phyloP scores from a whole-genome alignment of 2,329 filamentous ascomycete species.

The Paecilomyces variotii region DNA sequence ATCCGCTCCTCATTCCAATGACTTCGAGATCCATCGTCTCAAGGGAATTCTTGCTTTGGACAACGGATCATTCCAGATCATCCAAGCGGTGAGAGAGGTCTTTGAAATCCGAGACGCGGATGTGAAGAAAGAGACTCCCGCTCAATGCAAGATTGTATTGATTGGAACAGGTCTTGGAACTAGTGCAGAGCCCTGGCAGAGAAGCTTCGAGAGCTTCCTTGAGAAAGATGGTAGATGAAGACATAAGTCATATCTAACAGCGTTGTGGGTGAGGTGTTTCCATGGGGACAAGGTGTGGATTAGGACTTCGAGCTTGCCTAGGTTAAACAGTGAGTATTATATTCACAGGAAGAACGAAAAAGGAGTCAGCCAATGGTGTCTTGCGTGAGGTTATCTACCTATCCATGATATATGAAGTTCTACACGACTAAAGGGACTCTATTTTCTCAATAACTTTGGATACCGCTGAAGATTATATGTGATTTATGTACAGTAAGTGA shows the following conservation, averaged over 20 bases:
- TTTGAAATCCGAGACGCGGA: conserved; percentile 74
- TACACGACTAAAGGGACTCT: background rate
- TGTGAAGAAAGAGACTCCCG: conserved; percentile 13
- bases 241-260: background rate
- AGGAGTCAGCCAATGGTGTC: background rate
- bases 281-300: background rate
- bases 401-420: background rate
- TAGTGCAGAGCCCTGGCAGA: conserved; percentile 23
- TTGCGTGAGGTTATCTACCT: background rate
- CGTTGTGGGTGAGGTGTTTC: background rate
- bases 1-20: conserved; percentile 16
- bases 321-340: background rate
- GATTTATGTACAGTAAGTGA: background rate
- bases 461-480: too few relatives aligned
- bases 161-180: conserved; percentile 38
- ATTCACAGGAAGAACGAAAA: background rate
- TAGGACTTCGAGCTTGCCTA: background rate
- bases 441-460: background rate
- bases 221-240: background rate
- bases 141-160: conserved; percentile 38
- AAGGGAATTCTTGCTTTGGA: conserved; percentile 71
- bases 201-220: conserved; percentile 26
- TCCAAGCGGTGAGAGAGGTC: conserved; percentile 87
- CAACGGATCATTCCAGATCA: conserved; percentile 59
- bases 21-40: conserved; percentile 76